A percentile compares a stretch with the other conserved stretches of the same genome.
phyloP scores from a whole-genome alignment of 257 asterid genomes.

The Pogostemon cablin region DNA sequence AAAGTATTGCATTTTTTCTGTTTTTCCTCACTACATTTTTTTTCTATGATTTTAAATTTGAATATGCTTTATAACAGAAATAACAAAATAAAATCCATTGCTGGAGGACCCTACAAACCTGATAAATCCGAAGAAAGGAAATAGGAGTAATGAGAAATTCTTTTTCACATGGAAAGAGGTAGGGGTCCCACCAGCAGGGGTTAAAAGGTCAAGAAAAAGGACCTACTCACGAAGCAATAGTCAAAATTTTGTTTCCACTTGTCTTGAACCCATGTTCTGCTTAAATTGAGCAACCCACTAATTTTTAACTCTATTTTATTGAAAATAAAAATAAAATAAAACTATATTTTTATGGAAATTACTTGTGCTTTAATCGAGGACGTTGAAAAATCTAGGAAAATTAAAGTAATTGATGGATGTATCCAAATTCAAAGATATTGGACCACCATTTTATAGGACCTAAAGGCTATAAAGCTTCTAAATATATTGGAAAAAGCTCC shows the following conservation, averaged over 20 bases:
- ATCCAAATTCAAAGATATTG: slow-evolving; percentile 27
- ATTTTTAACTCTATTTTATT: not conserved
- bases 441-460: slow-evolving; percentile 16
- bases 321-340: not conserved
- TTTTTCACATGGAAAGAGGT: slow-evolving; percentile 2
- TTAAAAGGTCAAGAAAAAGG: slow-evolving; percentile 31
- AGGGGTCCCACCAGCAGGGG: slow-evolving; percentile 14
- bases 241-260: slow-evolving; percentile 12
- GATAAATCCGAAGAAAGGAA: slow-evolving; percentile 23
- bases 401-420: slow-evolving; percentile 16
- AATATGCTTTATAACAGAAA: too few relatives aligned
- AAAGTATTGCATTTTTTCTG: too few relatives aligned
- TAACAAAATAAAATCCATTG: not conserved
- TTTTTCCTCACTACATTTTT: too few relatives aligned
- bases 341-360: not conserved
- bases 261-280: not conserved
- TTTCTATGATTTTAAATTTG: too few relatives aligned
- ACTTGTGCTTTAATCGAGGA: slow-evolving; percentile 27
- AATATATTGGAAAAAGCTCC: too few relatives aligned
- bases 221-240: slow-evolving; percentile 23
- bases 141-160: not conserved
- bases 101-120: slow-evolving; percentile 25
- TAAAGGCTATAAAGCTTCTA: too few relatives aligned
- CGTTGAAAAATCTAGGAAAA: slow-evolving; percentile 31
- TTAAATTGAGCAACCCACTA: slow-evolving; percentile 28